phyloP scores from a whole-genome alignment of 441 rosid genomes.

The Erodium trifolium region DNA sequence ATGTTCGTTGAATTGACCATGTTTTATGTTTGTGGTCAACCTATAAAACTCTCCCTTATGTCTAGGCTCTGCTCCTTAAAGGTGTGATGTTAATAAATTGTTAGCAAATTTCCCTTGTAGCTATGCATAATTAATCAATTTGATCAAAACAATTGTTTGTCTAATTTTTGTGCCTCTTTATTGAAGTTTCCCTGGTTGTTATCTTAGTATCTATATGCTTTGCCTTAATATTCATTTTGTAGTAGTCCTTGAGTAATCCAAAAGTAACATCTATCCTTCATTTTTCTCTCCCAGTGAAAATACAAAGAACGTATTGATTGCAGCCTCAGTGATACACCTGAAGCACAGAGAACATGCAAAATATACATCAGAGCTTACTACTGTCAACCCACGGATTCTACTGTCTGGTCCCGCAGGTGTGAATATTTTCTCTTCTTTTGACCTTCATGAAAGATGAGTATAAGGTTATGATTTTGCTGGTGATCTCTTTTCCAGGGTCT shows the following conservation, averaged over 20 bases:
- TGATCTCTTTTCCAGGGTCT: conserved; percentile 48
- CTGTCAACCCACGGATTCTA: conserved; percentile 73
- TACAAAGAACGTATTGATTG: conserved; percentile 75
- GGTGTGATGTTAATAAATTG: not conserved
- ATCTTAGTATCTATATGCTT: not conserved
- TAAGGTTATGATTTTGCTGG: conserved; percentile 10
- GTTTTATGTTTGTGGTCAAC: not conserved
- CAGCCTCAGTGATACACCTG: conserved; percentile 72
- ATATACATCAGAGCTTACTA: conserved; percentile 64
- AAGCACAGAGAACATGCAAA: conserved; percentile 66
- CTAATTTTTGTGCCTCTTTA: not conserved
- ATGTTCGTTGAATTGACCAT: not conserved
- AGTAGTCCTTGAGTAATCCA: not conserved
- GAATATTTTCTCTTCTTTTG: not conserved
- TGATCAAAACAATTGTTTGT: not conserved
- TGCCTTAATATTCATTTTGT: not conserved
- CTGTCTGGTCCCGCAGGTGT: conserved; percentile 96
- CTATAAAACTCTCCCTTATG: not conserved
- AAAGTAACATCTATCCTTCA: conserved; percentile 1
- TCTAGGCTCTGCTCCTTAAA: not conserved
- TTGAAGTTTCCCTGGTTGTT: not conserved
- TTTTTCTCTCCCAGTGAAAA: conserved; percentile 53
- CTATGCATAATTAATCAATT: not conserved
- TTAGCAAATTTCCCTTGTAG: not conserved
- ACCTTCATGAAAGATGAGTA: conserved; percentile 1